Base-by-base conservation (phyloP, 208 protist species). In the Leishmania lainsoni region DNA sequence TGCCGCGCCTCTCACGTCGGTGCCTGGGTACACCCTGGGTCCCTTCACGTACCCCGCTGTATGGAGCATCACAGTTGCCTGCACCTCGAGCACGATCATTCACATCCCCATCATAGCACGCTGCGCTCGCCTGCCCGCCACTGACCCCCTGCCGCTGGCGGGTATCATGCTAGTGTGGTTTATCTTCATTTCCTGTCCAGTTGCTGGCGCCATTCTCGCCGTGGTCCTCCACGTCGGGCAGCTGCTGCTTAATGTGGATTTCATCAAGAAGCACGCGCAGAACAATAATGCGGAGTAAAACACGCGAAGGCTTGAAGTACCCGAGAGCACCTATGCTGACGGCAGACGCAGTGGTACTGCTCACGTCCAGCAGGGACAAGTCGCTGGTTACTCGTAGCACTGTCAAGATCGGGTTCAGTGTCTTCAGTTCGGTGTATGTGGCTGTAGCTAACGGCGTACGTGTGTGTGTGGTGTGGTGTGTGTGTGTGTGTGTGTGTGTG, bases 31-130 rank as follows among this genome's bases (percentile, higher is more conserved):
- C 79, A 88, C 87, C 12, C 85, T 88, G 42, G 94, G 91, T 1
- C 90, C 90, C 9, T 87, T 98, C 73, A 87, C 86, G n/a, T 98
- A 96, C 77, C 90, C 90, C 2, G 91, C 93, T 14, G 59, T 98
- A 20, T 97, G 93, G 94, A 89, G 90, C 79, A 91, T 98, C 72
- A 94, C 93, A n/a, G 68, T 65, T 22, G 92, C 95, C 32, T 90
- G 72, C 61, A 94, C 92, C 14, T 89, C 69, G 49, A 96, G 92
- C 83, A 93, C 79, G 16, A 86, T 95, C 80, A 90, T 96, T 22
- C 95, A 98, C 85, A 90, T 95, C 39, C 82, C 92, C 29, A 97
- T 98, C 79, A 80, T 89, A 69, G 89, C 93, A 32, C 86, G 83
- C n/a, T 98, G 94, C 82, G 80, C 86, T n/a, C 70, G 68, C 58